These are phyloP conservation scores for Hypoxylon sp. DNA, from an alignment of 2,329 filamentous ascomycete species.

Conservation along the genomic window DNA sequence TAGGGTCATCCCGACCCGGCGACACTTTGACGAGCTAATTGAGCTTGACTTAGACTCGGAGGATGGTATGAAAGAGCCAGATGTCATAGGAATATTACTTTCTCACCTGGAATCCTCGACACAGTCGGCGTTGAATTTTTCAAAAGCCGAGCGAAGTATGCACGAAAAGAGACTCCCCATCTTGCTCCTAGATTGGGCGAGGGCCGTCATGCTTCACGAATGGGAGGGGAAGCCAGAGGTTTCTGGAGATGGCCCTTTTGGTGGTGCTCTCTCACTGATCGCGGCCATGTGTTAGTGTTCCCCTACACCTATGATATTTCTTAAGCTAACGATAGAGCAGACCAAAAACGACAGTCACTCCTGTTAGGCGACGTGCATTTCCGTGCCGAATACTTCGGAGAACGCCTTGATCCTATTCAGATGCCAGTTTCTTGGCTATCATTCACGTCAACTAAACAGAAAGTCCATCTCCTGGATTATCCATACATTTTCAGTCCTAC, in stretches of 20 bases:
- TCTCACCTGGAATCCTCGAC: constrained; percentile 69
- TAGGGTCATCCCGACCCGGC: constrained; percentile 68
- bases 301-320: neutral
- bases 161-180: constrained; percentile 72
- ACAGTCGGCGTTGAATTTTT: constrained; percentile 64
- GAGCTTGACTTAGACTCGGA: constrained; percentile 56
- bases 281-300: constrained; percentile 76
- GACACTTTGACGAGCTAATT: constrained; percentile 65
- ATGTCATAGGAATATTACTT: constrained; percentile 66
- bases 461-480: constrained; percentile 82
- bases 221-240: constrained; percentile 85
- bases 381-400: constrained; percentile 80
- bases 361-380: constrained; percentile 79
- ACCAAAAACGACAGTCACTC: constrained; percentile 74
- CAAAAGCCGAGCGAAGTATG: constrained; percentile 65
- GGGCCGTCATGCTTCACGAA: constrained; percentile 80
- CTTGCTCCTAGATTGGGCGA: constrained; percentile 78
- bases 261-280: constrained; percentile 82
- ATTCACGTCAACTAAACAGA: constrained; percentile 72
- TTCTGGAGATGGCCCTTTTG: constrained; percentile 78
- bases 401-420: constrained; percentile 80
- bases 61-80: constrained; percentile 55
- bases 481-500: constrained; percentile 83
- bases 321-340: constrained; percentile 57
- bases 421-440: constrained; percentile 81